These are phyloP conservation scores for Oryza nivara DNA, from an alignment of 176 grass and related monocot species.

Conservation along the genomic window DNA sequence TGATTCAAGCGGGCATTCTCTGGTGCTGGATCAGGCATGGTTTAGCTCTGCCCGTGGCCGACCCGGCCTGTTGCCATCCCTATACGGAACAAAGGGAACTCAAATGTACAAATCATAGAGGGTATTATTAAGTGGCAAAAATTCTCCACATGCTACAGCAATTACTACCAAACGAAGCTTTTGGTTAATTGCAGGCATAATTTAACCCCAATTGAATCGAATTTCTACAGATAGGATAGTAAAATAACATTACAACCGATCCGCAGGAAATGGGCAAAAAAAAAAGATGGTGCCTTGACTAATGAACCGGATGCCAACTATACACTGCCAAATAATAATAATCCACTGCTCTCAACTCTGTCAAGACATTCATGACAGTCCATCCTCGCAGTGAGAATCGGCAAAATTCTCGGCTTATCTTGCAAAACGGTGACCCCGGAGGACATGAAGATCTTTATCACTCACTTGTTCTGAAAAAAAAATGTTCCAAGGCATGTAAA, in stretches of 20 bases:
- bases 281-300: constrained; percentile 24
- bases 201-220: constrained; percentile 23
- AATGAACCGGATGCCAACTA: constrained; percentile 43
- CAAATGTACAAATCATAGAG: background rate
- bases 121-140: background rate
- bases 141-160: background rate
- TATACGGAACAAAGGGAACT: background rate
- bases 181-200: background rate
- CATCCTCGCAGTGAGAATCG: constrained; percentile 23
- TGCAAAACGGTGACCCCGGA: background rate
- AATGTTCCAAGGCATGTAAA: background rate
- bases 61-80: no score
- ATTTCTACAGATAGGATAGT: constrained; percentile 19
- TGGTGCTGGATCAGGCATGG: no score
- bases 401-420: constrained; percentile 22
- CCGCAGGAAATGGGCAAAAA: constrained; percentile 1
- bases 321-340: constrained; percentile 27
- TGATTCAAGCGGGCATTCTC: no score
- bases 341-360: constrained; percentile 23
- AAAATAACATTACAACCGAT: constrained; percentile 20
- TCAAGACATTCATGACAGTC: constrained; percentile 1
- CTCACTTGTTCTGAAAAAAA: constrained; percentile 45
- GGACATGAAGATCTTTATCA: constrained; percentile 24
- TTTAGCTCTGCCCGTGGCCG: no score
- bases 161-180: background rate